Percentiles rank a stretch among this genome's conserved stretches.
Conservation (phyloP, 2,329 filamentous ascomycete species). For the Colletotrichum cordylinicola region DNA sequence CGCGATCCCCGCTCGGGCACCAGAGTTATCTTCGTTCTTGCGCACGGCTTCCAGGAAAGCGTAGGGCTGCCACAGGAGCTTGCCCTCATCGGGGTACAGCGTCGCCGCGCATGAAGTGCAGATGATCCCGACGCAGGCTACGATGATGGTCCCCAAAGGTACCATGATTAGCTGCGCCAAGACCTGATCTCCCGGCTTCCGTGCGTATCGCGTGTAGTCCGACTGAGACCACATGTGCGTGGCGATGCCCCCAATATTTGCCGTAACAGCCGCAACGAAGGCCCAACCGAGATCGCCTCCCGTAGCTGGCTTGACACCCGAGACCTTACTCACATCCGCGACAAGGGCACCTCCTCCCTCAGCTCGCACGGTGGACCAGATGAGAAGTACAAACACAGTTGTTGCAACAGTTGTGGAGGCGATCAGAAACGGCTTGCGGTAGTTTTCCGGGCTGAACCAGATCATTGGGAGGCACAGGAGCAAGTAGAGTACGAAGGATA, state of each 20-base stretch:
- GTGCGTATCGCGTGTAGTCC: slow-evolving; percentile 30
- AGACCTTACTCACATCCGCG: slow-evolving; percentile 12
- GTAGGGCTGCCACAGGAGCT: slow-evolving; percentile 30
- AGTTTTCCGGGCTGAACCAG: slow-evolving; percentile 25
- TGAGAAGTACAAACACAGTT: slow-evolving; percentile 30
- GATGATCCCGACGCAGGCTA: slow-evolving; percentile 30
- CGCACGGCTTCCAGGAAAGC: slow-evolving; percentile 25
- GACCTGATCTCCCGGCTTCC: slow-evolving; percentile 27
- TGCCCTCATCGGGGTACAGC: slow-evolving; percentile 23
- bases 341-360: slow-evolving; percentile 24
- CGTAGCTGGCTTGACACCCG: slow-evolving; percentile 16
- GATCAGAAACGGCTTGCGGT: slow-evolving; percentile 25
- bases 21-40: not conserved
- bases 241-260: slow-evolving; percentile 28
- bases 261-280: slow-evolving; percentile 28
- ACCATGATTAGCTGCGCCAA: slow-evolving; percentile 28
- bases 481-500: slow-evolving; percentile 23
- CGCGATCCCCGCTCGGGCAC: not conserved
- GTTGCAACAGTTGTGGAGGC: slow-evolving; percentile 20
- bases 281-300: slow-evolving; percentile 24
- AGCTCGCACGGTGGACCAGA: slow-evolving; percentile 31
- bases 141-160: slow-evolving; percentile 25
- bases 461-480: slow-evolving; percentile 24
- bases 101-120: slow-evolving; percentile 28
- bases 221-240: slow-evolving; percentile 28